phyloP scores from a whole-genome alignment of 1,139 yeast genomes.

The Saccharomyces hybrid region DNA sequence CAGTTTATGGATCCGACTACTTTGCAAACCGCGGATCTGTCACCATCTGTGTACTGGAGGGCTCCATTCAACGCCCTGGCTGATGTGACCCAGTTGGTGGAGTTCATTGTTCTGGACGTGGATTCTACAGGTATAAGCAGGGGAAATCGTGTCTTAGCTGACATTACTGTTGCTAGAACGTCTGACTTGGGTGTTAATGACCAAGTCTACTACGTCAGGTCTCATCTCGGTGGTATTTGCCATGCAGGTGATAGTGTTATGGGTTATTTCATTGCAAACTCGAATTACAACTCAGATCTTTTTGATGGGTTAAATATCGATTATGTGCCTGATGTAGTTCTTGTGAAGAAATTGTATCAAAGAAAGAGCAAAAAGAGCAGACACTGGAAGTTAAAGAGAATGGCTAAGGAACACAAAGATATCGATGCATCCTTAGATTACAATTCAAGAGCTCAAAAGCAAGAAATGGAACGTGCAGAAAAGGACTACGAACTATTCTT shows the following conservation, averaged over 20 bases:
- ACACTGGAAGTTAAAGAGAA: conserved; percentile 95
- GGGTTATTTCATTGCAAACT: conserved; percentile 78
- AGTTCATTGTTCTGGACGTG: conserved; percentile 84
- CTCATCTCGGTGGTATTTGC: conserved; percentile 86
- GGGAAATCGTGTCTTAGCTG: conserved; percentile 83
- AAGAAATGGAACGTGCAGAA: conserved; percentile 87
- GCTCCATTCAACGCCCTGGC: conserved; percentile 73
- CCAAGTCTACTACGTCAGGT: conserved; percentile 67
- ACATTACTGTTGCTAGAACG: conserved; percentile 80
- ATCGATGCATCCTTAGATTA: conserved; percentile 66
- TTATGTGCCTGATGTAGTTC: conserved; percentile 77
- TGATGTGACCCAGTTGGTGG: conserved; percentile 70
- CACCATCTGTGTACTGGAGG: conserved; percentile 78
- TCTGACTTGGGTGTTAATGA: conserved; percentile 81
- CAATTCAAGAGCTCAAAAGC: conserved; percentile 66
- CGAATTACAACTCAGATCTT: conserved; percentile 78
- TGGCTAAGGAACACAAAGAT: conserved; percentile 92
- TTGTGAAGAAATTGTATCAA: conserved; percentile 85
- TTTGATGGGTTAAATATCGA: conserved; percentile 60
- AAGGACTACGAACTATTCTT: conserved; percentile 92
- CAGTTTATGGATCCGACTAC: conserved; percentile 85
- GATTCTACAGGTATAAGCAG: conserved; percentile 83
- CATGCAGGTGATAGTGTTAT: conserved; percentile 94
- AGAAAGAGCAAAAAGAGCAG: conserved; percentile 70
- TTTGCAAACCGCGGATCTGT: conserved; percentile 70